Evolutionary conservation across 2,329 filamentous ascomycete genomes (phyloP), one percentile per base, ranked within the genome.

Genomic region (Fusarium kyushuense): DNA sequence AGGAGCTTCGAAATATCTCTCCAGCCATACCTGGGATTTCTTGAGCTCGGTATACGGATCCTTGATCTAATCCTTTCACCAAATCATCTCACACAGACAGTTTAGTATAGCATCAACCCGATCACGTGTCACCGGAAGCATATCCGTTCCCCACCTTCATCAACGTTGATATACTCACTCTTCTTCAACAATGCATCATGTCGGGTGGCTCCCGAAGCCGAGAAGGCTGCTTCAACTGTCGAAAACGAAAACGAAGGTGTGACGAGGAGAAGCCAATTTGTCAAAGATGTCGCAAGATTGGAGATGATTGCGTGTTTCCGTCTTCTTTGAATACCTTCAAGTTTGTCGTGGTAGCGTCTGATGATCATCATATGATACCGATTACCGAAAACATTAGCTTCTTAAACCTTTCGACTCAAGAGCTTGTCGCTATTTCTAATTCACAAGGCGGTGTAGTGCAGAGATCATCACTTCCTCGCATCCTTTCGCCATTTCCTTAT

Each of bases 191-290:
- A 72, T 70, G 65, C 62, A 59, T 54, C 55, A 73, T 72, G 71
- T 30, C 58, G 33, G 48, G 62, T 55, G 70, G 70, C 60, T 69
- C 67, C 32, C 69, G 69, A 35, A 69, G 71, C 48, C 71, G 71
- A 33, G 58, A 69, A 10, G 71, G 72, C 54, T 84, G 83, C 74
- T 79, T 79, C 57, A 81, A 81, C 58, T 84, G 84, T 67, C 78
- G 84, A 55, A 84, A 82, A 62, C 79, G 84, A 58, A 86, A 84
- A 69, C 73, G 84, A n/a, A 78, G 79, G 53, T 86, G 84, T 71
- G 83, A 86, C 67, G 55, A 69, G 19, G 40, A 69, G 21, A 73
- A 73, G 17, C 71, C 71, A 4, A 8, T 51, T 1, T 73, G 71
- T 41, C 30, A 32, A 30, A 47, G 62, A 13, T 73, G 71, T 32